Evolutionary conservation across 257 asterid species (phyloP).

Genomic region (Salvia rosmarinus): DNA sequence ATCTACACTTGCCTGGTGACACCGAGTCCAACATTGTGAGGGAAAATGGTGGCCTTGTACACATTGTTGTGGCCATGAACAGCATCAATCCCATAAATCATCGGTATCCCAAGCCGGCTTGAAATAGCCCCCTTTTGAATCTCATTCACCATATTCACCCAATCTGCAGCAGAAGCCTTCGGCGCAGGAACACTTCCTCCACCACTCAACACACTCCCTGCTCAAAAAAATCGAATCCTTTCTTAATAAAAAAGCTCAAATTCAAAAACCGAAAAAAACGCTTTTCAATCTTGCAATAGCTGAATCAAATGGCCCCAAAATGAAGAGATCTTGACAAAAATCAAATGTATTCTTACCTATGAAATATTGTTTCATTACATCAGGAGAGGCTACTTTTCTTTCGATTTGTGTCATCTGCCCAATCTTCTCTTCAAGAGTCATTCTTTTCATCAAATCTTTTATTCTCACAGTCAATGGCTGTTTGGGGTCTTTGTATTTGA

Average conservation of each 20-base stretch:
- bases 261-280: neutral
- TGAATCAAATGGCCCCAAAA: neutral
- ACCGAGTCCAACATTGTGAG: slow-evolving; percentile 85
- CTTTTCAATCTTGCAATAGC: neutral
- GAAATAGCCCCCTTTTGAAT: slow-evolving; percentile 65
- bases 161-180: slow-evolving; percentile 57
- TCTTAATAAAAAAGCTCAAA: slow-evolving; percentile 10
- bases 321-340: slow-evolving; percentile 13
- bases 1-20: slow-evolving; percentile 63
- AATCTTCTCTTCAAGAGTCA: slow-evolving; percentile 84
- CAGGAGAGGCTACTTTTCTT: slow-evolving; percentile 62
- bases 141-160: slow-evolving; percentile 72
- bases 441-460: slow-evolving; percentile 65
- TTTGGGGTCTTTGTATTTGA: slow-evolving; percentile 69
- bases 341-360: slow-evolving; percentile 52
- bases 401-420: slow-evolving; percentile 94
- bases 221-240: slow-evolving; percentile 20
- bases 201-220: slow-evolving; percentile 82
- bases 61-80: slow-evolving; percentile 81
- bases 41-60: slow-evolving; percentile 65
- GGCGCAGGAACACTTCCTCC: slow-evolving; percentile 79
- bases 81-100: slow-evolving; percentile 75
- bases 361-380: slow-evolving; percentile 56
- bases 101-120: slow-evolving; percentile 68
- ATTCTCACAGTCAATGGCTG: slow-evolving; percentile 63